These are phyloP conservation scores for Cryptosporidium tyzzeri DNA, from an alignment of 169 alveolate genomes.

Conservation along the genomic window DNA sequence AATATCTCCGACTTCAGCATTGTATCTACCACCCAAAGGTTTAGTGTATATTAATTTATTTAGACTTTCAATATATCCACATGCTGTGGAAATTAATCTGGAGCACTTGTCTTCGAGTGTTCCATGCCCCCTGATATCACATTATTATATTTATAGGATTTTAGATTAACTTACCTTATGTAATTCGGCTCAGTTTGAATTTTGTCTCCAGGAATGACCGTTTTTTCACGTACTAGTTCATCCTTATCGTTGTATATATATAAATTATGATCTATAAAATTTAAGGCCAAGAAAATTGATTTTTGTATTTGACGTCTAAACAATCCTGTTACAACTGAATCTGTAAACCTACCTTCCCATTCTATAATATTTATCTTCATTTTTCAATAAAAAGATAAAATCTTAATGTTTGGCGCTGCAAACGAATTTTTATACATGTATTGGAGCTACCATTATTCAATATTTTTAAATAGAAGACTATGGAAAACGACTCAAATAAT, in stretches of 20 bases:
- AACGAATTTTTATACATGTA: constrained; percentile 11
- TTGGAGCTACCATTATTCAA: neutral
- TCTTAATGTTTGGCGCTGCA: neutral
- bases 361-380: constrained; percentile 32
- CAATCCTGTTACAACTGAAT: neutral
- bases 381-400: neutral
- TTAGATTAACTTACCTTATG: constrained; percentile 34
- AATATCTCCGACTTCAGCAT: constrained; percentile 87
- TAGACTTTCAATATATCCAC: constrained; percentile 73
- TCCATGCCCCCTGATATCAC: constrained; percentile 50
- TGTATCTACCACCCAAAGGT: constrained; percentile 85
- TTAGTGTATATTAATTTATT: constrained; percentile 87
- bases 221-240: constrained; percentile 3
- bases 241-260: neutral
- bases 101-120: constrained; percentile 39
- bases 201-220: constrained; percentile 70
- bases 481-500: constrained; percentile 28
- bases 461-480: neutral
- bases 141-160: neutral
- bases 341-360: constrained; percentile 50
- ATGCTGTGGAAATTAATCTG: constrained; percentile 37
- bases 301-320: too few relatives aligned
- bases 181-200: constrained; percentile 68
- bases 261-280: neutral
- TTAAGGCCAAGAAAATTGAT: neutral